Evolutionary conservation across 2,329 filamentous ascomycete genomes (phyloP).

Genomic region (Ambrosiella beaveri): DNA sequence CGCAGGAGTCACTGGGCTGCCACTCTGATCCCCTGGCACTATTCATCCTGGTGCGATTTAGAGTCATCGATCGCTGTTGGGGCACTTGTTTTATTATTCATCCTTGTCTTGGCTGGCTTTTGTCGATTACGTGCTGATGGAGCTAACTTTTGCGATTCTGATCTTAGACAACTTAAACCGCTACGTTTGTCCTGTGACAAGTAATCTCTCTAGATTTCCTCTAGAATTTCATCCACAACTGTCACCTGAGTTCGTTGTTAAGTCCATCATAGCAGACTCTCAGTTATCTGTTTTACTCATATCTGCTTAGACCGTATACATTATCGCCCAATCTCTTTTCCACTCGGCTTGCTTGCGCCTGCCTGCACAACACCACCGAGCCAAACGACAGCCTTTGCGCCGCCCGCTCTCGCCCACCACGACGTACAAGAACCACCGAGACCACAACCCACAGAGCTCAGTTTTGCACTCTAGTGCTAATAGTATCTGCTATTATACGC

Average conservation of each 20-base stretch:
- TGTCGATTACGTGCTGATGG: not conserved
- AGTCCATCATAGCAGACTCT: not conserved
- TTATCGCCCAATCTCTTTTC: not conserved
- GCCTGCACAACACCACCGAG: no score
- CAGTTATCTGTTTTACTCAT: not conserved
- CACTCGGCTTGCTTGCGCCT: not conserved
- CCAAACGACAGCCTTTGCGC: no score
- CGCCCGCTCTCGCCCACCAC: no score
- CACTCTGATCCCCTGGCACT: not conserved
- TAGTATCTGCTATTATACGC: no score
- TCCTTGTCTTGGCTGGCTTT: not conserved
- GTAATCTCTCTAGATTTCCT: not conserved
- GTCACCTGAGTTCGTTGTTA: not conserved
- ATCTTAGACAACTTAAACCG: slow-evolving; percentile 1
- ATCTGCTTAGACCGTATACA: not conserved
- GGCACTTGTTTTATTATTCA: not conserved
- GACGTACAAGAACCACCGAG: not conserved
- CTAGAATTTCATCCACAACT: not conserved
- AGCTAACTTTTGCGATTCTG: not conserved
- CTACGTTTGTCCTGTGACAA: not conserved
- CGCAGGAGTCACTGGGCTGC: no score
- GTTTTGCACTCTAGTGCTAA: not conserved
- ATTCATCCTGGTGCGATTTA: not conserved
- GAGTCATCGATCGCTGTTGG: not conserved
- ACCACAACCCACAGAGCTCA: not conserved